Conservation (phyloP, 805 yeast species). For the Candida ascalaphidarum region DNA sequence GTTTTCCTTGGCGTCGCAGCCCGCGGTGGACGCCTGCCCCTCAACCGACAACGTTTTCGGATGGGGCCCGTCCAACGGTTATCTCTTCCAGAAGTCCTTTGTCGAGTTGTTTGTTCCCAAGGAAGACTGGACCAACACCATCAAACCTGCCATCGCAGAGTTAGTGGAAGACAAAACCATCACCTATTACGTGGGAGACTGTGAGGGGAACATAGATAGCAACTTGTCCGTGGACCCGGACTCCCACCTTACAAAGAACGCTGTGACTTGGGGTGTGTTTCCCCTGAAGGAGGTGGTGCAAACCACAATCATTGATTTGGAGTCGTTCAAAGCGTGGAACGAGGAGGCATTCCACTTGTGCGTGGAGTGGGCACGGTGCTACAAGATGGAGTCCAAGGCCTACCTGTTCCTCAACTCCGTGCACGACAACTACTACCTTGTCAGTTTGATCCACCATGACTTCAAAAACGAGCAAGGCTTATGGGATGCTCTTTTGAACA, state of each 20-base stretch:
- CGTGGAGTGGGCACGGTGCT: slow-evolving; percentile 86
- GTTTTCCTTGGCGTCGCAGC: slow-evolving; percentile 93
- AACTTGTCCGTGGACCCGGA: slow-evolving; percentile 40
- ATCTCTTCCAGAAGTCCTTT: slow-evolving; percentile 87
- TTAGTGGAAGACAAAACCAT: slow-evolving; percentile 35
- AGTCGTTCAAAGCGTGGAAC: slow-evolving; percentile 91
- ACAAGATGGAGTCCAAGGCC: slow-evolving; percentile 49
- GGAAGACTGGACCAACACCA: slow-evolving; percentile 50
- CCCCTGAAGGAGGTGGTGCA: slow-evolving; percentile 92
- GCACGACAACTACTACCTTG: slow-evolving; percentile 58
- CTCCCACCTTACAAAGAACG: slow-evolving; percentile 44
- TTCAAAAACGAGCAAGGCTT: slow-evolving; percentile 62
- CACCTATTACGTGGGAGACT: slow-evolving; percentile 71
- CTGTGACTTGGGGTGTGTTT: slow-evolving; percentile 65
- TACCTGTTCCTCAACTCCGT: slow-evolving; percentile 53
- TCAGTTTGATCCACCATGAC: slow-evolving; percentile 85
- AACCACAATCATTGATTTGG: slow-evolving; percentile 86
- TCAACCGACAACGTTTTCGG: slow-evolving; percentile 88
- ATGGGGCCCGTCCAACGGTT: slow-evolving; percentile 93
- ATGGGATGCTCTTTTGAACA: slow-evolving; percentile 56
- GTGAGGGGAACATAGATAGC: slow-evolving; percentile 47
- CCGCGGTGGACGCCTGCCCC: slow-evolving; percentile 74
- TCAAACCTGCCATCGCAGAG: slow-evolving; percentile 43
- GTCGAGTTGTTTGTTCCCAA: slow-evolving; percentile 75
- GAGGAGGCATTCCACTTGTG: slow-evolving; percentile 92